phyloP scores from a whole-genome alignment of 805 yeast species.

The Starmera dryadoides region DNA sequence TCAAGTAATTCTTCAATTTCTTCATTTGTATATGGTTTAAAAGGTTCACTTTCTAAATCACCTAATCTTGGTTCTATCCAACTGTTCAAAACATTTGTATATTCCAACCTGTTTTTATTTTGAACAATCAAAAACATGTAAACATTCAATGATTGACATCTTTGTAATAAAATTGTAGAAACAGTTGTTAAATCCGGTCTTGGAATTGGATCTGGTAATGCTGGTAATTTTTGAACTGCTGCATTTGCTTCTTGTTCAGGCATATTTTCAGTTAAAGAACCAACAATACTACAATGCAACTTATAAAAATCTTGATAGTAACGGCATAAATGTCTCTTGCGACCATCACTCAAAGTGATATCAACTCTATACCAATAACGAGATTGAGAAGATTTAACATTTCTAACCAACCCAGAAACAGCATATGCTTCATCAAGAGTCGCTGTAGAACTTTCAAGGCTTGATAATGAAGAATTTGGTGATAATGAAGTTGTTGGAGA shows the following conservation, averaged over 20 bases:
- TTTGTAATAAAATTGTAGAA: constrained; percentile 22
- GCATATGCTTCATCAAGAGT: constrained; percentile 18
- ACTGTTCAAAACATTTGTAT: constrained; percentile 17
- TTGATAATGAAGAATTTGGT: constrained; percentile 1
- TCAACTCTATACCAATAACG: constrained; percentile 47
- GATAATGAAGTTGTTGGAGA: constrained; percentile 4
- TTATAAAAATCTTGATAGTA: constrained; percentile 46
- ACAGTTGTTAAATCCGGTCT: constrained; percentile 25
- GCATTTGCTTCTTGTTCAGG: constrained; percentile 3
- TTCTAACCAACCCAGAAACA: constrained; percentile 28
- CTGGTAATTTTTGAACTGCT: constrained; percentile 24
- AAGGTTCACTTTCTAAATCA: constrained; percentile 20
- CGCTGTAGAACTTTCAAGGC: neutral
- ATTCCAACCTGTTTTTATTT: constrained; percentile 16
- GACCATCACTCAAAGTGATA: constrained; percentile 26
- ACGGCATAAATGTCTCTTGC: constrained; percentile 34
- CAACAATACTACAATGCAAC: constrained; percentile 30
- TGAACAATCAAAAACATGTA: constrained; percentile 31
- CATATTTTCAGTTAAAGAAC: constrained; percentile 9
- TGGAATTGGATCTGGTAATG: constrained; percentile 42
- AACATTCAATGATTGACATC: constrained; percentile 33
- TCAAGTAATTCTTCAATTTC: constrained; percentile 14
- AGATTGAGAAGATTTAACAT: constrained; percentile 33
- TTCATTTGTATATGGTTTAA: constrained; percentile 10
- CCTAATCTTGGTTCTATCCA: constrained; percentile 23